A percentile compares a stretch with the other conserved stretches of the same genome.
These are phyloP conservation scores for Suhomyces bokatorum DNA, from an alignment of 1,139 yeast species.

Conservation along the genomic window DNA sequence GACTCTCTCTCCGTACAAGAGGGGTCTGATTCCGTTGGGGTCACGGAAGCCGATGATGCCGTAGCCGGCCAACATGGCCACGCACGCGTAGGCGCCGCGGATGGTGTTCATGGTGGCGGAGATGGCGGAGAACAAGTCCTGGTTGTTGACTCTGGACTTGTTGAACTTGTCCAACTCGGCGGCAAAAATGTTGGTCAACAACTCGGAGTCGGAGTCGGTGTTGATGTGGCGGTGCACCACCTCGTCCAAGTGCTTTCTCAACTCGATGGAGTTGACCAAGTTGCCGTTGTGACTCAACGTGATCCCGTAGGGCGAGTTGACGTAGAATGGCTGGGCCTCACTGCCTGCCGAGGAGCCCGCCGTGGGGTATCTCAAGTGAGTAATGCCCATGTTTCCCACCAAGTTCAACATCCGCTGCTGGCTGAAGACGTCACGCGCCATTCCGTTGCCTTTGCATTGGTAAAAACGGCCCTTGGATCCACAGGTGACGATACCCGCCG, in stretches of 20 bases:
- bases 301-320: constrained; percentile 94
- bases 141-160: constrained; percentile 89
- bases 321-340: constrained; percentile 98
- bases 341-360: constrained; percentile 97
- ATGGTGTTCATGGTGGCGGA: constrained; percentile 76
- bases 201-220: constrained; percentile 94
- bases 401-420: constrained; percentile 74
- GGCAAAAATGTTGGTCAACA: constrained; percentile 85
- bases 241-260: constrained; percentile 81
- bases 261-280: constrained; percentile 79
- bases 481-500: constrained; percentile 98
- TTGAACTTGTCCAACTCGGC: constrained; percentile 88
- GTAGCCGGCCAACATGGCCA: constrained; percentile 93
- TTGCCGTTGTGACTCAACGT: constrained; percentile 92
- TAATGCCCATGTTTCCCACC: constrained; percentile 93
- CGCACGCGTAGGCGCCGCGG: constrained; percentile 96
- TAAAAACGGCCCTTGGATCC: constrained; percentile 91
- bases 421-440: constrained; percentile 97
- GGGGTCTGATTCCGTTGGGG: constrained; percentile 94
- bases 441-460: constrained; percentile 98
- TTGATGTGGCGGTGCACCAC: constrained; percentile 95
- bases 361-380: constrained; percentile 94
- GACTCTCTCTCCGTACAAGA: constrained; percentile 77
- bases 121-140: constrained; percentile 83
- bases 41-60: constrained; percentile 95